Evolutionary conservation across 495 filamentous ascomycete species (phyloP).

Genomic region (Choiromyces venosus): DNA sequence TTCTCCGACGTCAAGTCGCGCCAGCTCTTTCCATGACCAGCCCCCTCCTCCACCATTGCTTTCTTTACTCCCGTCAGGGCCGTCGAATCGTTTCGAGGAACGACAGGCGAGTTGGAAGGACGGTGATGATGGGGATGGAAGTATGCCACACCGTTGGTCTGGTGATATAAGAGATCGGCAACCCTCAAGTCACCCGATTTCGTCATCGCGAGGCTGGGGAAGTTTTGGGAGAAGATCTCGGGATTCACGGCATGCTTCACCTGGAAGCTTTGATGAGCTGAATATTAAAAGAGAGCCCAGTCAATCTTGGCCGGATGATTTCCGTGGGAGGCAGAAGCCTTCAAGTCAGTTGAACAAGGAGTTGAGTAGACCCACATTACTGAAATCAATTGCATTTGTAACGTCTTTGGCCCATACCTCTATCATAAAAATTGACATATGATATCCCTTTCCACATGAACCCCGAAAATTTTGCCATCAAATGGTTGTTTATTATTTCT

Average conservation of each 20-base stretch:
- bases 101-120: conserved; percentile 7
- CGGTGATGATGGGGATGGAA: conserved; percentile 24
- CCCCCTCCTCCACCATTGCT: conserved; percentile 37
- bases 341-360: conserved; percentile 33
- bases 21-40: conserved; percentile 34
- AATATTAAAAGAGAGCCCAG: conserved; percentile 32
- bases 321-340: conserved; percentile 29
- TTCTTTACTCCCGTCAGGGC: conserved; percentile 31
- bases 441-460: conserved; percentile 23
- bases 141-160: conserved; percentile 10
- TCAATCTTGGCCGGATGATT: conserved; percentile 34
- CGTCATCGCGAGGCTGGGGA: neutral
- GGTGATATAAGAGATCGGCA: conserved; percentile 7
- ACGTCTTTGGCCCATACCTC: conserved; percentile 30
- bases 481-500: conserved; percentile 10
- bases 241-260: conserved; percentile 34
- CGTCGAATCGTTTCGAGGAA: neutral
- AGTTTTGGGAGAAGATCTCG: conserved; percentile 22
- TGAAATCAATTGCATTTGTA: conserved; percentile 28
- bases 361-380: conserved; percentile 38
- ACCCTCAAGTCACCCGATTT: conserved; percentile 7
- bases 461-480: conserved; percentile 11
- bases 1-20: conserved; percentile 38
- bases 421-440: conserved; percentile 23
- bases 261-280: conserved; percentile 30